Conservation (phyloP, 163 green algal genomes). For the Botryococcus braunii region DNA sequence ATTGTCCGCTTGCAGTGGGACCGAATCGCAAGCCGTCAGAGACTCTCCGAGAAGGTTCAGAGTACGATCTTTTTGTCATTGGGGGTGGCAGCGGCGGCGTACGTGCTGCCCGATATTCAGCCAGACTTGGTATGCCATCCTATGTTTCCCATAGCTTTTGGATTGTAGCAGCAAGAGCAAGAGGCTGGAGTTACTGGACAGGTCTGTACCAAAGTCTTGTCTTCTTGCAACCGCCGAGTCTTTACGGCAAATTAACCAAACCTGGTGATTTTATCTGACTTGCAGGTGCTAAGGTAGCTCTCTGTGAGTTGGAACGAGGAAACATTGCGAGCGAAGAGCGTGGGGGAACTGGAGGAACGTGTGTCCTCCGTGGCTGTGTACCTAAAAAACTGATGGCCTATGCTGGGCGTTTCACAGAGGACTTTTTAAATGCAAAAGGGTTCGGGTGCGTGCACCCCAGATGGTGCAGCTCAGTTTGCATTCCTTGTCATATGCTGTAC, state of each 20-base stretch:
- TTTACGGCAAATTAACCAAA: not conserved
- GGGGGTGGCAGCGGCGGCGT: slow-evolving; percentile 16
- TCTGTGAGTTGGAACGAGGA: slow-evolving; percentile 85
- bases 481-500: no score
- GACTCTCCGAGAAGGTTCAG: no score
- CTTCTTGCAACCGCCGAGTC: not conserved
- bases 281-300: slow-evolving; percentile 64
- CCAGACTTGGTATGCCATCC: not conserved
- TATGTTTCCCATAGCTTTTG: not conserved
- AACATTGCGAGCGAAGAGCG: slow-evolving; percentile 64
- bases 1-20: no score
- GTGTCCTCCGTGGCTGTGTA: slow-evolving; percentile 93
- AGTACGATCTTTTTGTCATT: slow-evolving; percentile 22
- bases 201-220: not conserved
- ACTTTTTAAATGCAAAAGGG: slow-evolving; percentile 66
- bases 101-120: slow-evolving; percentile 11
- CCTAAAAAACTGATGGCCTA: slow-evolving; percentile 96
- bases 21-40: no score
- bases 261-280: not conserved
- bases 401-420: slow-evolving; percentile 60
- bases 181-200: not conserved
- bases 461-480: no score
- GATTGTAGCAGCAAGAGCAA: not conserved
- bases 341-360: slow-evolving; percentile 89
- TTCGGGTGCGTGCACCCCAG: slow-evolving; percentile 76